These are phyloP conservation scores for Aspergillus felis DNA, from an alignment of 2,329 filamentous ascomycete species.

Conservation along the genomic window DNA sequence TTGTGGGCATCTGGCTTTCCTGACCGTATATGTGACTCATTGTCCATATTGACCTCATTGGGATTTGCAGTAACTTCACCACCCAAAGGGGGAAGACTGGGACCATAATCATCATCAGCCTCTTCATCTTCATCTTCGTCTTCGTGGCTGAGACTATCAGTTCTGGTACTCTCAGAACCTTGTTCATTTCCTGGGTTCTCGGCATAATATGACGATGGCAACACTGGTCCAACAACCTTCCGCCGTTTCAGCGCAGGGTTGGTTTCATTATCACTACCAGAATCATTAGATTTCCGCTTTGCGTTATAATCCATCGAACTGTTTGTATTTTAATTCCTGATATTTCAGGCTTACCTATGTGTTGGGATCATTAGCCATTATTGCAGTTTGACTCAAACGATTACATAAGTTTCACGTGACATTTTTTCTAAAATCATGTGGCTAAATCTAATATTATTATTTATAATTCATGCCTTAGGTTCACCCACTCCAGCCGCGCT, in stretches of 20 bases:
- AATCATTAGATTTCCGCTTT: no score
- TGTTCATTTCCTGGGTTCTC: conserved; percentile 10
- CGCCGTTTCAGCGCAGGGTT: neutral
- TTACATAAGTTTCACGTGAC: no score
- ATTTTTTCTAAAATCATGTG: no score
- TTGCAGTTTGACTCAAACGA: no score
- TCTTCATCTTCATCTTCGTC: conserved; percentile 22
- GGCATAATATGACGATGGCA: conserved; percentile 46
- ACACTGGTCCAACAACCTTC: conserved; percentile 53
- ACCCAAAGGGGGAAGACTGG: conserved; percentile 32
- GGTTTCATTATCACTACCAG: no score
- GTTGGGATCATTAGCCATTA: no score
- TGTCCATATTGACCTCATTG: neutral
- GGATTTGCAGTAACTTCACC: conserved; percentile 4
- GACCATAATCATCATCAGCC: conserved; percentile 42
- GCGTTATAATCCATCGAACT: no score
- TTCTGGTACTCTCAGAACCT: neutral
- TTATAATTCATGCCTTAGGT: no score
- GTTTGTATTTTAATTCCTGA: no score
- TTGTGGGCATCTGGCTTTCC: conserved; percentile 17
- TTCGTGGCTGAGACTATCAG: conserved; percentile 17
- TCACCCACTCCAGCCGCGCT: no score
- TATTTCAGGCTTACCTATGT: no score
- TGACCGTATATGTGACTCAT: neutral
- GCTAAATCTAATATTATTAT: no score